These are phyloP conservation scores for Zopfia rhizophila DNA, from an alignment of 2,329 filamentous ascomycete species.

Conservation along the genomic window DNA sequence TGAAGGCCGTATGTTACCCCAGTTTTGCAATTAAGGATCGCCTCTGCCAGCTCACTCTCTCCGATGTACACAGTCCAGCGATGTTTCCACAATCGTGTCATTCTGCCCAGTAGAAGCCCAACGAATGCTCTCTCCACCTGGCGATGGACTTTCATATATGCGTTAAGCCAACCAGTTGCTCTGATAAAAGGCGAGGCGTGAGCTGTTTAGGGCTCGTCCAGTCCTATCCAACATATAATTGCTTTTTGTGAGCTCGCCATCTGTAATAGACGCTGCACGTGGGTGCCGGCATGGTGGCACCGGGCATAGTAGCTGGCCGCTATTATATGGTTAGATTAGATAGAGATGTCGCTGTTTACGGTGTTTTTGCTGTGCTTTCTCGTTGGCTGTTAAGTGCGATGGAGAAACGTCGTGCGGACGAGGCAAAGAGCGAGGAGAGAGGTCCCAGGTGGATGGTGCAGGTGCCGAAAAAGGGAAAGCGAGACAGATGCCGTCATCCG, in stretches of 20 bases:
- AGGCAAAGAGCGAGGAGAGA: conserved; percentile 6
- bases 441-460: conserved; percentile 6
- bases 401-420: conserved; percentile 16
- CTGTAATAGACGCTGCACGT: conserved; percentile 8
- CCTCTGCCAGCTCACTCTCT: conserved; percentile 7
- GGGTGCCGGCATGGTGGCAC: conserved; percentile 18
- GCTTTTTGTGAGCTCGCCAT: conserved; percentile 9
- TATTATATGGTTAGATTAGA: neutral
- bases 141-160: too few relatives aligned
- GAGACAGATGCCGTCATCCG: conserved; percentile 15
- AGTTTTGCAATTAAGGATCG: neutral
- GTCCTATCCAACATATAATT: conserved; percentile 3
- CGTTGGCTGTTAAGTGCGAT: conserved; percentile 16
- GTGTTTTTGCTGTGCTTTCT: conserved; percentile 16
- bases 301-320: too few relatives aligned
- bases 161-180: neutral
- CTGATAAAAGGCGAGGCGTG: neutral
- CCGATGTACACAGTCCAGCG: too few relatives aligned
- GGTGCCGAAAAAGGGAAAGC: conserved; percentile 21
- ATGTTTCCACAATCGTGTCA: too few relatives aligned
- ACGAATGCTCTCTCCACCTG: too few relatives aligned
- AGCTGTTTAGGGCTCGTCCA: neutral
- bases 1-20: too few relatives aligned
- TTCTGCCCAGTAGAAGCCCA: too few relatives aligned
- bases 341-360: neutral